Evolutionary conservation across 2,329 filamentous ascomycete genomes (phyloP).

Genomic region (Cladosporium velox): DNA sequence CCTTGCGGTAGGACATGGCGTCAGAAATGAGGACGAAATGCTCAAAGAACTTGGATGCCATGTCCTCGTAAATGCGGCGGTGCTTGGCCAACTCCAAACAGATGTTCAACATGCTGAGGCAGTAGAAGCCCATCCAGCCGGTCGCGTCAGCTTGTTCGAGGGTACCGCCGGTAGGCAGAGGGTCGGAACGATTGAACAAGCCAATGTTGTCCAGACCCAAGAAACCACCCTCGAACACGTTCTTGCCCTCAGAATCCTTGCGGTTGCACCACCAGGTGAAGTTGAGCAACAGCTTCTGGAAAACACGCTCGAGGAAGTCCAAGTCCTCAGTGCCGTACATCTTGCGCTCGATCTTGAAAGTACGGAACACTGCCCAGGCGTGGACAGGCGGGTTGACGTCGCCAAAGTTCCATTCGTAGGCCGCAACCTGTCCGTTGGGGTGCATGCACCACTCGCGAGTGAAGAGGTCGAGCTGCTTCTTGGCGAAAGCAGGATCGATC

Average conservation of each 20-base stretch:
- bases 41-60: conserved; percentile 98
- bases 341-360: conserved; percentile 98
- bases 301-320: conserved; percentile 93
- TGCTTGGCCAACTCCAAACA: conserved; percentile 93
- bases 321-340: conserved; percentile 93
- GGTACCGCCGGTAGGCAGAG: conserved; percentile 86
- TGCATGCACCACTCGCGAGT: conserved; percentile 99
- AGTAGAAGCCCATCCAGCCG: conserved; percentile 99
- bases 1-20: conserved; percentile 76
- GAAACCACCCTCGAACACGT: conserved; percentile 96
- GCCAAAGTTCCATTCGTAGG: conserved; percentile 96
- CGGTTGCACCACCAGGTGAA: conserved; percentile 99
- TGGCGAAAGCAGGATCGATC: conserved; percentile 96
- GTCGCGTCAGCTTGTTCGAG: conserved; percentile 97
- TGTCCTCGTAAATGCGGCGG: conserved; percentile 90
- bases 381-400: conserved; percentile 97
- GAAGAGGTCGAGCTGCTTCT: conserved; percentile 95
- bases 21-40: conserved; percentile 98
- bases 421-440: conserved; percentile 90
- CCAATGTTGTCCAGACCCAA: conserved; percentile 96
- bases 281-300: conserved; percentile 92
- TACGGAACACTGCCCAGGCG: conserved; percentile 92
- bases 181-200: conserved; percentile 94
- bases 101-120: conserved; percentile 94
- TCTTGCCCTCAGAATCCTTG: conserved; percentile 92